Conservation (phyloP, 352 stramenopile genomes). For the Pythium aquatile region DNA sequence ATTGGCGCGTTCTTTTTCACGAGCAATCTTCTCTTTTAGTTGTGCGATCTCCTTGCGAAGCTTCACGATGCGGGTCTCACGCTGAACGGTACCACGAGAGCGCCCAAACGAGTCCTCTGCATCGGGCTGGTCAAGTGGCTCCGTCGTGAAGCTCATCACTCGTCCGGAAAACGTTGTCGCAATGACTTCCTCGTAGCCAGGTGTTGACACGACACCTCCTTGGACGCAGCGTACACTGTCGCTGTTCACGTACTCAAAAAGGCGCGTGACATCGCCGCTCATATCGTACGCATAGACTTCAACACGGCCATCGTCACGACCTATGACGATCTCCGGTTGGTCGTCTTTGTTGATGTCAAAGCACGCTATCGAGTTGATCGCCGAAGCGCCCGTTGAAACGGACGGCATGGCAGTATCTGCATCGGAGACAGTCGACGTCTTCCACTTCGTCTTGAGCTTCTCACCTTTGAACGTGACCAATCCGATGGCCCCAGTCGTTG, state of each 20-base stretch:
- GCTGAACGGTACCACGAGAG: slow-evolving; percentile 69
- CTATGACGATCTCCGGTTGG: slow-evolving; percentile 71
- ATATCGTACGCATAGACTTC: slow-evolving; percentile 73
- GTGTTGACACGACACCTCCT: slow-evolving; percentile 66
- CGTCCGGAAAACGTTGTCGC: slow-evolving; percentile 77
- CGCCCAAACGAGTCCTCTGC: slow-evolving; percentile 73
- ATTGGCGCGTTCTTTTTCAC: slow-evolving; percentile 45
- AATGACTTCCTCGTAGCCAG: slow-evolving; percentile 73
- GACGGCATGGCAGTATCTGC: slow-evolving; percentile 17
- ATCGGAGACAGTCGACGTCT: slow-evolving; percentile 19
- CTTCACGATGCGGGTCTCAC: slow-evolving; percentile 78
- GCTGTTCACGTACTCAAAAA: slow-evolving; percentile 64
- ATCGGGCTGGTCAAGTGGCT: slow-evolving; percentile 75
- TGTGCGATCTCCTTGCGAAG: slow-evolving; percentile 69
- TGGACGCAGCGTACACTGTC: slow-evolving; percentile 80
- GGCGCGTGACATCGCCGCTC: slow-evolving; percentile 47
- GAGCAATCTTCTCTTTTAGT: slow-evolving; percentile 68
- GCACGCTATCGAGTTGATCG: slow-evolving; percentile 75
- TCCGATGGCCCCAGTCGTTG: slow-evolving; percentile 48
- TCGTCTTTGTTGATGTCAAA: slow-evolving; percentile 85
- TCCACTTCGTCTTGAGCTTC: slow-evolving; percentile 64
- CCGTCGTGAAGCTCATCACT: slow-evolving; percentile 81
- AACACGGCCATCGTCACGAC: slow-evolving; percentile 73
- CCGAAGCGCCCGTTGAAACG: slow-evolving; percentile 21
- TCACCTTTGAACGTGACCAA: slow-evolving; percentile 68